Evolutionary conservation across 495 filamentous ascomycete genomes (phyloP).

Genomic region (Lasiosphaeris hirsuta): DNA sequence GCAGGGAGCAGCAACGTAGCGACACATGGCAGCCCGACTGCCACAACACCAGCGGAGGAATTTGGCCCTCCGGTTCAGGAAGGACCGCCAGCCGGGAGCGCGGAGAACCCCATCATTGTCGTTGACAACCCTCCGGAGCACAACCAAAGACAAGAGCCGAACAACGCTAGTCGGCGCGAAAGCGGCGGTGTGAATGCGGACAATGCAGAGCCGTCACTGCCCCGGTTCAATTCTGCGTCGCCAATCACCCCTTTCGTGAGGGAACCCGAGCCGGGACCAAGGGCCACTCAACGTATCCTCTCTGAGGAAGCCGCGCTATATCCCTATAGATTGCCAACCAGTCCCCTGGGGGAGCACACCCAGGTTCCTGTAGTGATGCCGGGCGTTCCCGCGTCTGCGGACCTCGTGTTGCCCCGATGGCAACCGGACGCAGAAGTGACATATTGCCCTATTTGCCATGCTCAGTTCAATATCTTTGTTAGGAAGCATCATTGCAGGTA

Average conservation of each 20-base stretch:
- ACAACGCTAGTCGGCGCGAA: background rate
- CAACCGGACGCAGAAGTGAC: constrained; percentile 79
- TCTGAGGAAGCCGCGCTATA: background rate
- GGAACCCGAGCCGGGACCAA: background rate
- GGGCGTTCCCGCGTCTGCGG: constrained; percentile 13
- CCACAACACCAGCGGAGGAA: background rate
- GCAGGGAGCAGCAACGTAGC: too few species aligned
- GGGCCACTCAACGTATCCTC: background rate
- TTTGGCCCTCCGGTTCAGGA: background rate
- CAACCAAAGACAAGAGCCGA: background rate
- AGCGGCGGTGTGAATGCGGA: too few species aligned
- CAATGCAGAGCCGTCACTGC: too few species aligned
- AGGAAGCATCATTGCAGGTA: constrained; percentile 88
- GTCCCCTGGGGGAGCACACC: too few species aligned
- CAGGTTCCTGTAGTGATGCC: too few species aligned
- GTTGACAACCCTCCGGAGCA: constrained; percentile 6
- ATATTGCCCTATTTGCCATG: constrained; percentile 76
- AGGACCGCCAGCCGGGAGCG: background rate
- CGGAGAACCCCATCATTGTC: constrained; percentile 10
- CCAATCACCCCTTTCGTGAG: too few species aligned
- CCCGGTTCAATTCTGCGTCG: too few species aligned
- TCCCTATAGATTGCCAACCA: background rate
- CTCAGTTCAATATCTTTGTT: constrained; percentile 78
- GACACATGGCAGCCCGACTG: background rate
- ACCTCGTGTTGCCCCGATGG: constrained; percentile 65